Percentiles rank a stretch among this genome's conserved stretches.
phyloP scores from a whole-genome alignment of 352 stramenopile genomes.

The Phytopythium kandeliae region DNA sequence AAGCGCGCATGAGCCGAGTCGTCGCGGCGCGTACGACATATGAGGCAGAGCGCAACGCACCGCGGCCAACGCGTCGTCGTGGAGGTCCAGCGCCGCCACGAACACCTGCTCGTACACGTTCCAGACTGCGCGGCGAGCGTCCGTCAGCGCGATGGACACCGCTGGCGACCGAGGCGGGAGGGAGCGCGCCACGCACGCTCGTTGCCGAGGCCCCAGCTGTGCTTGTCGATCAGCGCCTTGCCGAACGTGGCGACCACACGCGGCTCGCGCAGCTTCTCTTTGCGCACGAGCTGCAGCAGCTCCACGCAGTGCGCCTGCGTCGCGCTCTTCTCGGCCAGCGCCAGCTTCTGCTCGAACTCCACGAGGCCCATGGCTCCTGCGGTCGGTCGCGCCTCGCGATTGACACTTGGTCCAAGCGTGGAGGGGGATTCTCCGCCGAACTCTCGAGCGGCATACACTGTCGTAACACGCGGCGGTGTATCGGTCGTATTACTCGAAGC shows the following conservation, averaged over 20 bases:
- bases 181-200: slow-evolving; percentile 20
- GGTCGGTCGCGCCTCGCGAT: background rate
- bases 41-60: slow-evolving; percentile 3
- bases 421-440: background rate
- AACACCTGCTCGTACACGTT: slow-evolving; percentile 65
- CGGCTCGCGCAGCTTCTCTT: slow-evolving; percentile 50
- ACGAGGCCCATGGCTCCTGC: slow-evolving; percentile 24
- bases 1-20: background rate
- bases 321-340: slow-evolving; percentile 24
- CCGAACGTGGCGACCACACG: slow-evolving; percentile 32
- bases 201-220: slow-evolving; percentile 47
- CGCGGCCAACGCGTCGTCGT: slow-evolving; percentile 45
- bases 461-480: no score
- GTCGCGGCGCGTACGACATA: background rate
- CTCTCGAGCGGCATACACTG: background rate
- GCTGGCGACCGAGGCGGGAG: background rate
- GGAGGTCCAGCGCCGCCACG: slow-evolving; percentile 51
- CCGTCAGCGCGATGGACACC: background rate
- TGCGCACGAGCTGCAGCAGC: slow-evolving; percentile 46
- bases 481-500: no score
- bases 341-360: slow-evolving; percentile 41
- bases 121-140: slow-evolving; percentile 29
- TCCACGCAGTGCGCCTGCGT: slow-evolving; percentile 28
- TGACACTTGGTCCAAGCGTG: background rate
- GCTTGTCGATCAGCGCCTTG: slow-evolving; percentile 36